A percentile compares a stretch with the other conserved stretches of the same genome.
phyloP scores from a whole-genome alignment of 2,329 filamentous ascomycete species.

The Stagonosporopsis rhizophila region DNA sequence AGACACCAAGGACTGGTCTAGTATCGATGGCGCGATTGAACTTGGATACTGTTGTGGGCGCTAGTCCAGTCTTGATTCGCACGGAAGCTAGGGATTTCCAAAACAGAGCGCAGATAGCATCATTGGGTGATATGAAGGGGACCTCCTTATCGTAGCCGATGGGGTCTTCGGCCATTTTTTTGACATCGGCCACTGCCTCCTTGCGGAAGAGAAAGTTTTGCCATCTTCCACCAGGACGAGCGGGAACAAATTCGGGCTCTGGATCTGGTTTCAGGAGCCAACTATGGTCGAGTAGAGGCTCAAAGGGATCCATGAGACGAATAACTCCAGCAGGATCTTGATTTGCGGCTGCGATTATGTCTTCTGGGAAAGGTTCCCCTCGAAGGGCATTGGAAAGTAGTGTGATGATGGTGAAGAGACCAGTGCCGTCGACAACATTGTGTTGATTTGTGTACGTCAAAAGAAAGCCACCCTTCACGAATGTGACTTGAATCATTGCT shows the following conservation, averaged over 20 bases:
- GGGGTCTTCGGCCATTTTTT: slow-evolving; percentile 23
- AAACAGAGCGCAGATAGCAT: slow-evolving; percentile 45
- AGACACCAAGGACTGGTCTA: slow-evolving; percentile 30
- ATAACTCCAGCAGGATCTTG: slow-evolving; percentile 30
- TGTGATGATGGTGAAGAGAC: slow-evolving; percentile 30
- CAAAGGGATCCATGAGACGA: slow-evolving; percentile 24
- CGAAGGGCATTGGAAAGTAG: slow-evolving; percentile 30
- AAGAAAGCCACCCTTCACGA: slow-evolving; percentile 36
- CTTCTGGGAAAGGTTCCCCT: slow-evolving; percentile 21
- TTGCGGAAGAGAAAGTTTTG: slow-evolving; percentile 32
- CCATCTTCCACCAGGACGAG: slow-evolving; percentile 19
- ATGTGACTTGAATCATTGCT: slow-evolving; percentile 27
- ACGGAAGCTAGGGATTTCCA: slow-evolving; percentile 42
- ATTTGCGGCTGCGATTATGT: slow-evolving; percentile 23
- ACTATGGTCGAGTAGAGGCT: slow-evolving; percentile 21
- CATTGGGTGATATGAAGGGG: slow-evolving; percentile 38
- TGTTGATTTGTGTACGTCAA: slow-evolving; percentile 41
- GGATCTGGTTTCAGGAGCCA: slow-evolving; percentile 17
- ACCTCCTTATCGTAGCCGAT: slow-evolving; percentile 27
- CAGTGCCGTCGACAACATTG: slow-evolving; percentile 41
- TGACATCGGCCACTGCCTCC: slow-evolving; percentile 17
- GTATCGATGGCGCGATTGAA: slow-evolving; percentile 40
- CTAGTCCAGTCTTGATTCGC: slow-evolving; percentile 25
- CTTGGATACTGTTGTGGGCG: slow-evolving; percentile 23
- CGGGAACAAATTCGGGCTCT: slow-evolving; percentile 5